Conservation (phyloP, 2,329 filamentous ascomycete genomes). For the Hypoxylon rubiginosum region DNA sequence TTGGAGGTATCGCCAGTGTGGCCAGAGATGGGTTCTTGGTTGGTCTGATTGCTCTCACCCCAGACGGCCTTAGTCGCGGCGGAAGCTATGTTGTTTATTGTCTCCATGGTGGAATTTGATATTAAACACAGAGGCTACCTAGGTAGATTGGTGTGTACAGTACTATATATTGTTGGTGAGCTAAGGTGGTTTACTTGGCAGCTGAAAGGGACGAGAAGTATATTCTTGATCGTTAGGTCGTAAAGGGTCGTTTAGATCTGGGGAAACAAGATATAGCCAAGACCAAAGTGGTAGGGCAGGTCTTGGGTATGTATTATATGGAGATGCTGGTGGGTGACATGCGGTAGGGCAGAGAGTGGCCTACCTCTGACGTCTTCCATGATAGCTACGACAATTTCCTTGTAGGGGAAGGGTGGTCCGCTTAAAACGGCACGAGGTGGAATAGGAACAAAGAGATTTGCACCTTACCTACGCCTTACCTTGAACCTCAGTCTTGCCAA, state of each 20-base stretch:
- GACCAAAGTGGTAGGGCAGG: slow-evolving; percentile 13
- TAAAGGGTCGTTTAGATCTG: slow-evolving; percentile 28
- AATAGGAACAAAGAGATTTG: slow-evolving; percentile 20
- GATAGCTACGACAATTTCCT: slow-evolving; percentile 24
- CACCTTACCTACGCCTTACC: not conserved
- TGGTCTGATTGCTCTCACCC: slow-evolving; percentile 56
- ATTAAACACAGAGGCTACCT: too few species aligned
- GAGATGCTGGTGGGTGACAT: slow-evolving; percentile 24
- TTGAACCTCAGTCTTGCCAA: not conserved
- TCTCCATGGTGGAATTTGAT: slow-evolving; percentile 66
- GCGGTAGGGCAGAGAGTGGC: slow-evolving; percentile 14
- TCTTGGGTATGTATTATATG: slow-evolving; percentile 31
- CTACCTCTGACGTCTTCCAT: slow-evolving; percentile 39
- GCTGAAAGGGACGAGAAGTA: slow-evolving; percentile 5
- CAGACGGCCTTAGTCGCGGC: slow-evolving; percentile 64
- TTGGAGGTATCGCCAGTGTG: slow-evolving; percentile 74
- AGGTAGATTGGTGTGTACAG: too few species aligned
- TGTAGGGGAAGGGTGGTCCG: slow-evolving; percentile 18
- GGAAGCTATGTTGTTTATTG: slow-evolving; percentile 69
- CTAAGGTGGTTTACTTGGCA: slow-evolving; percentile 28
- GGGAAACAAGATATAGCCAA: slow-evolving; percentile 34
- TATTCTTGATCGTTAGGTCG: slow-evolving; percentile 22
- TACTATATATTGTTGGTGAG: not conserved
- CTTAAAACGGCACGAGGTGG: slow-evolving; percentile 30
- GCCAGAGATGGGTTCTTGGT: slow-evolving; percentile 79